phyloP scores from a whole-genome alignment of 2,329 filamentous ascomycete genomes.

The Penicillium janthinellum region DNA sequence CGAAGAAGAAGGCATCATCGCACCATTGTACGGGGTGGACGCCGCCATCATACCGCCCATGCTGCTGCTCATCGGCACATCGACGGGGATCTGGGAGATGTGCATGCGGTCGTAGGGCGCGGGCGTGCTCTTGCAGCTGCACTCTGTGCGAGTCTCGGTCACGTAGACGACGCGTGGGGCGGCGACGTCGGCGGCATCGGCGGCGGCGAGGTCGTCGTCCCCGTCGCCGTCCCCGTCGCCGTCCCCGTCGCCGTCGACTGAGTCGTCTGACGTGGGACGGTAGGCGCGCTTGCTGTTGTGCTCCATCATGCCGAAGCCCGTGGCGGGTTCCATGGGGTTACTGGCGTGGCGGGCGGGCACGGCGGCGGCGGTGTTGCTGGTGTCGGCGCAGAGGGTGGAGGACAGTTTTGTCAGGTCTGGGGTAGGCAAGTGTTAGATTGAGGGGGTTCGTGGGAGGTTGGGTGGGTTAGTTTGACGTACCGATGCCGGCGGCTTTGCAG shows the following conservation, averaged over 20 bases:
- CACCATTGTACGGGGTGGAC: slow-evolving; percentile 14
- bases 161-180: slow-evolving; percentile 23
- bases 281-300: slow-evolving; percentile 18
- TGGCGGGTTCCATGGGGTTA: slow-evolving; percentile 22
- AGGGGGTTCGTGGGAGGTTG: neutral
- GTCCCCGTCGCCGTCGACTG: neutral
- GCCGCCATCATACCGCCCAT: slow-evolving; percentile 13
- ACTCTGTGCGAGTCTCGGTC: slow-evolving; percentile 26
- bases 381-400: slow-evolving; percentile 9
- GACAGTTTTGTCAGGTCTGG: slow-evolving; percentile 8
- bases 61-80: slow-evolving; percentile 20
- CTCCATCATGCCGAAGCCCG: slow-evolving; percentile 3
- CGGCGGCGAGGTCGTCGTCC: neutral
- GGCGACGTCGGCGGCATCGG: neutral
- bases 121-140: slow-evolving; percentile 22
- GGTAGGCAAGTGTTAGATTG: neutral
- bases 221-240: neutral
- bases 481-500: slow-evolving; percentile 15
- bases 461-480: slow-evolving; percentile 3
- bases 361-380: neutral
- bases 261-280: slow-evolving; percentile 2
- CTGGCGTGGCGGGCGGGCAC: slow-evolving; percentile 21
- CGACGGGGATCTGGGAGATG: slow-evolving; percentile 26
- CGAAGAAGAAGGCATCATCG: slow-evolving; percentile 18
- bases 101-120: slow-evolving; percentile 1